phyloP scores from a whole-genome alignment of 768 basidiomycete species.

The Cystofilobasidium bisporidii region DNA sequence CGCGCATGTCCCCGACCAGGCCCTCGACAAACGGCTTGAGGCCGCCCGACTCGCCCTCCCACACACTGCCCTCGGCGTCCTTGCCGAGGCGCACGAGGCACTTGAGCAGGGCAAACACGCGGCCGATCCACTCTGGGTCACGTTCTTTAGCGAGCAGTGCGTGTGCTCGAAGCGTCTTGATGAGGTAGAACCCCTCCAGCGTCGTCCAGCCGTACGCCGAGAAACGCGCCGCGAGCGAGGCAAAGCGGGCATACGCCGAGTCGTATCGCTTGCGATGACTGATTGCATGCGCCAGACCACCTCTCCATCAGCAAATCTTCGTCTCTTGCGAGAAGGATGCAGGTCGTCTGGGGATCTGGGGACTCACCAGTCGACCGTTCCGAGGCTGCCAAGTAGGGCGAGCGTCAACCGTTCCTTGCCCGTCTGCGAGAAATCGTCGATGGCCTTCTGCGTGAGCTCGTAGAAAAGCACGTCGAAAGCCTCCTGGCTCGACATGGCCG shows the following conservation, averaged over 20 bases:
- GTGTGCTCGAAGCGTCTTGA: conserved; percentile 62
- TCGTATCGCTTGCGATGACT: conserved; percentile 61
- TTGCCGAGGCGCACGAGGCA: conserved; percentile 48
- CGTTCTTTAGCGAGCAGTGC: conserved; percentile 49
- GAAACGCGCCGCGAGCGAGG: conserved; percentile 76
- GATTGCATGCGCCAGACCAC: too few species aligned
- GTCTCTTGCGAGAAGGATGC: too few species aligned
- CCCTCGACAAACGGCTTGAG: conserved; percentile 27
- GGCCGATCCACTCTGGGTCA: conserved; percentile 71
- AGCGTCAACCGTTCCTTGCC: conserved; percentile 62
- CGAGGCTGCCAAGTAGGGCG: conserved; percentile 72
- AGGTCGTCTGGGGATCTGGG: too few species aligned
- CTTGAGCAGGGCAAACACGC: conserved; percentile 65
- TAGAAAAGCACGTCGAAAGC: conserved; percentile 71
- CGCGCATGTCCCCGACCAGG: conserved; percentile 31
- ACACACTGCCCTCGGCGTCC: not conserved
- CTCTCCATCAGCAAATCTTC: too few species aligned
- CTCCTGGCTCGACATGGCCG: conserved; percentile 50
- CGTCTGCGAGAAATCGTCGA: conserved; percentile 72
- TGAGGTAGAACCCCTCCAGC: conserved; percentile 68
- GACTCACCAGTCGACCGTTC: conserved; percentile 77
- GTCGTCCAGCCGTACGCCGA: conserved; percentile 71
- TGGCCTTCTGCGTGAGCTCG: conserved; percentile 63
- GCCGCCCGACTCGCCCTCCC: conserved; percentile 27
- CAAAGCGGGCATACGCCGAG: conserved; percentile 59